Evolutionary conservation across 768 basidiomycete genomes (phyloP).

Genomic region (Suillus weaverae): DNA sequence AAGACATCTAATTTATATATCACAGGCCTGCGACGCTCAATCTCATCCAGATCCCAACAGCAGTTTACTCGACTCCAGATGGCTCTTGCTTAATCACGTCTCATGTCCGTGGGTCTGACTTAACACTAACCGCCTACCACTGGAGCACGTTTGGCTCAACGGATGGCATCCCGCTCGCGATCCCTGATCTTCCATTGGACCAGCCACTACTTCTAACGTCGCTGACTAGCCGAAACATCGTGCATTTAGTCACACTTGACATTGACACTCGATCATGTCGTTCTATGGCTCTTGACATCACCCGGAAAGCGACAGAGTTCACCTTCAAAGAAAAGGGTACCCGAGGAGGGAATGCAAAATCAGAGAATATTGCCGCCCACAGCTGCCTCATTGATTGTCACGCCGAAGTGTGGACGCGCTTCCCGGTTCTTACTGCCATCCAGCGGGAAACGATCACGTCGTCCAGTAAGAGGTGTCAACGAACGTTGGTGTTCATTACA

Average conservation of each 20-base stretch:
- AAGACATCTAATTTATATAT: background rate
- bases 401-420: constrained; percentile 58
- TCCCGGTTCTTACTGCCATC: constrained; percentile 56
- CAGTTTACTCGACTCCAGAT: constrained; percentile 50
- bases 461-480: constrained; percentile 32
- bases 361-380: constrained; percentile 32
- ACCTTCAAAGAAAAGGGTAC: constrained; percentile 48
- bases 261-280: constrained; percentile 27
- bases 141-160: constrained; percentile 57
- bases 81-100: constrained; percentile 50
- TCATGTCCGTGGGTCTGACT: constrained; percentile 20
- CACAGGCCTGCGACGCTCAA: constrained; percentile 46
- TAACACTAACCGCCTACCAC: constrained; percentile 45
- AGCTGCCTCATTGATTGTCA: constrained; percentile 58
- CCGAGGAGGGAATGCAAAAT: constrained; percentile 18
- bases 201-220: constrained; percentile 42
- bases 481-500: constrained; percentile 45
- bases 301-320: constrained; percentile 55
- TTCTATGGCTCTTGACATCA: constrained; percentile 53
- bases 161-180: constrained; percentile 40
- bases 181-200: constrained; percentile 27
- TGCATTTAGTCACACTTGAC: constrained; percentile 47
- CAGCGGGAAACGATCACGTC: constrained; percentile 43
- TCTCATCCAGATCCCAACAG: constrained; percentile 34
- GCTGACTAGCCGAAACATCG: constrained; percentile 39